Base-by-base conservation (phyloP, 2,329 filamentous ascomycete species). In the Nemania serpens region DNA sequence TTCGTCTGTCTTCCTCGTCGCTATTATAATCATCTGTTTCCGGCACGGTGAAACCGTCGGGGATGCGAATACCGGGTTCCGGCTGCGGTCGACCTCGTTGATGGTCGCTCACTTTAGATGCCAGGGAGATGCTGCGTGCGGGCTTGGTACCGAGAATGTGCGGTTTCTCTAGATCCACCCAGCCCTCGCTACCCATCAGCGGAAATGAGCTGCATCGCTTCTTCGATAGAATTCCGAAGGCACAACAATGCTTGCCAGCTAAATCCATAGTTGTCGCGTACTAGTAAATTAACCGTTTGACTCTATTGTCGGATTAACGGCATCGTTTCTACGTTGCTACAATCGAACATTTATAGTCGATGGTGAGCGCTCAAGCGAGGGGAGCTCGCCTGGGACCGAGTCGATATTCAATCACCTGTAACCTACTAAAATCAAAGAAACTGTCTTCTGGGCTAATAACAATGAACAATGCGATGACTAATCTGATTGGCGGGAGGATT, bases 1-100 rank as follows among this genome's bases (percentile, higher is more conserved):
- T 58, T 10, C 42, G 22, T 5, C 37, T 41, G 18, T 66, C 63
- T 18, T 63, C 59, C 3, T 47, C 56, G 22, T 56, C 49, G 29
- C 54, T 57, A 17, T 57, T 49, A n/a, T 64, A 22, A 18, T 29
- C 25, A 15, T 54, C 34, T 15, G 4, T 18, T 13, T 13, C 15
- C 22, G 1, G 34, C 36, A 20, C 11, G n/a, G n/a, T 20, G 34
- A 4, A 17, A 41, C 17, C 11, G 20, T n/a, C 42, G 18, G 7
- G 5, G 25, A 4, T 7, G 25, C 25, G 25, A 29, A n/a, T n/a
- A n/a, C n/a, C 15, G 7, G 53, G 34, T 22, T 41, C 50, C 25
- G 25, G 25, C 4, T 12, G 18, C 22, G 34, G 25, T 36, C 7
- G n/a, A 15, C 3, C 15, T 5, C n/a, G n/a, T 34, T 20, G 12